Conservation (phyloP, 129 eudicot species). For the Helichrysum umbraculigerum region DNA sequence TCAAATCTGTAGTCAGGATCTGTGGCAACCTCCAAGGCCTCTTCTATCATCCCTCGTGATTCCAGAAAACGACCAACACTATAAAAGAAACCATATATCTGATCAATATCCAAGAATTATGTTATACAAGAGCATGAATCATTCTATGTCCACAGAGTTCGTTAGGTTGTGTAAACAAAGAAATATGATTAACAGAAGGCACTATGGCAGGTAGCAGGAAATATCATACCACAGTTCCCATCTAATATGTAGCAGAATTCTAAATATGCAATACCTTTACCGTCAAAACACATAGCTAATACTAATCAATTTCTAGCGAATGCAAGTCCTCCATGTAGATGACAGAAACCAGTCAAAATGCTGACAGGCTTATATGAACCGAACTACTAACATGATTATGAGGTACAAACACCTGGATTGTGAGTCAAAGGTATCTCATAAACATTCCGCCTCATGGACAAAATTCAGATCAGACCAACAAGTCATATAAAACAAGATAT, state of each 20-base stretch:
- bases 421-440: neutral
- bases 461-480: neutral
- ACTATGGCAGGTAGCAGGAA: neutral
- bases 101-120: constrained; percentile 17
- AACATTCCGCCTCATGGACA: neutral
- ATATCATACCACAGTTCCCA: neutral
- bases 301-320: neutral
- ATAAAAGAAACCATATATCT: constrained; percentile 5
- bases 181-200: neutral
- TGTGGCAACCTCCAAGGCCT: constrained; percentile 94
- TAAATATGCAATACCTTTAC: neutral
- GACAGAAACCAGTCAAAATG: neutral
- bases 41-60: constrained; percentile 91
- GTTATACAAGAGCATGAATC: neutral
- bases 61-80: constrained; percentile 98
- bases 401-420: neutral
- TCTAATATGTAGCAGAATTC: neutral
- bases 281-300: neutral
- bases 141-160: neutral
- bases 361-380: neutral
- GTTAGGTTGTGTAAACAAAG: constrained; percentile 13
- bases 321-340: neutral
- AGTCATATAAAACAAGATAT: neutral
- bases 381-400: neutral
- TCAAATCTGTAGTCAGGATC: constrained; percentile 96